Conservation (phyloP, 176 grass and related monocot genomes). For the Eleusine indica region DNA sequence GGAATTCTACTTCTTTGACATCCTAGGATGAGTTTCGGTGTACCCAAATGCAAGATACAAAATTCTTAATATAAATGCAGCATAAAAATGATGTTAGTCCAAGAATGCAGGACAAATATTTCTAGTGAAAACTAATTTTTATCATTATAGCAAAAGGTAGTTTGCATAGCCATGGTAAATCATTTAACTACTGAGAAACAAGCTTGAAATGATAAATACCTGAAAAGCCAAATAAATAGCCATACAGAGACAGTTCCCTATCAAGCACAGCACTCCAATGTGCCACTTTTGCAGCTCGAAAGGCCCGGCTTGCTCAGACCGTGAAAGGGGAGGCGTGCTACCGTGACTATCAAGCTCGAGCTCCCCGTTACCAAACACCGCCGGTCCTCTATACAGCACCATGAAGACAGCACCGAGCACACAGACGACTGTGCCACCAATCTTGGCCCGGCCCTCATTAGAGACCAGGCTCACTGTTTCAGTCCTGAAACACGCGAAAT, state of each 20-base stretch:
- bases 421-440: conserved; percentile 75
- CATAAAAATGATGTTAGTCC: conserved; percentile 16
- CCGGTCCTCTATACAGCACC: conserved; percentile 76
- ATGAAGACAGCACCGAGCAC: conserved; percentile 73
- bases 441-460: conserved; percentile 59
- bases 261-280: conserved; percentile 77
- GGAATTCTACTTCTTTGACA: not conserved
- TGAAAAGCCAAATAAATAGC: conserved; percentile 84
- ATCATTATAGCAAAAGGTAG: not conserved
- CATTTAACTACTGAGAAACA: conserved; percentile 3
- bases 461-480: conserved; percentile 65
- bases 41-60: conserved; percentile 16
- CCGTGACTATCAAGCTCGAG: conserved; percentile 38
- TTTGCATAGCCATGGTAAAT: conserved; percentile 14
- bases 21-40: not conserved
- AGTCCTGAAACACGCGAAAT: conserved; percentile 52
- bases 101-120: not conserved
- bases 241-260: conserved; percentile 89
- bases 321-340: conserved; percentile 46
- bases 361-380: conserved; percentile 54
- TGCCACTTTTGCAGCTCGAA: conserved; percentile 72
- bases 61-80: conserved; percentile 19
- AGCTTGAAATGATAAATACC: conserved; percentile 48
- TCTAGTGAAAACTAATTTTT: not conserved
- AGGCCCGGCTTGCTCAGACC: conserved; percentile 45